These are phyloP conservation scores for Xanthoconium stramineum DNA, from an alignment of 768 basidiomycete species.

Conservation along the genomic window DNA sequence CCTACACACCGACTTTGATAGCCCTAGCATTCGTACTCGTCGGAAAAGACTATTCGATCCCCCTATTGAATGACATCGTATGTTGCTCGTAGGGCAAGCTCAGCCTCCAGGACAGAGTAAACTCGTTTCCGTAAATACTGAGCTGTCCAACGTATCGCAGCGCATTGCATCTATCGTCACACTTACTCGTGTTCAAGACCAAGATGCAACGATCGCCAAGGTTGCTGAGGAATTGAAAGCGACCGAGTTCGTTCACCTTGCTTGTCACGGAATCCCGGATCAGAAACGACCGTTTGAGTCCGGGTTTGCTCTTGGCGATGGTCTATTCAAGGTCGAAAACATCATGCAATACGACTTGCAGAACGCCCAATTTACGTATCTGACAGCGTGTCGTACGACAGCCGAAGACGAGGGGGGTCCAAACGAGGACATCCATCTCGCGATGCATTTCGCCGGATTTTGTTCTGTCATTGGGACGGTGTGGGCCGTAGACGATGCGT, in stretches of 20 bases:
- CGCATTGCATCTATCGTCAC: background rate
- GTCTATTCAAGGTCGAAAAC: background rate
- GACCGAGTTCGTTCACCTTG: conserved; percentile 9
- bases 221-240: background rate
- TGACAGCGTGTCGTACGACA: conserved; percentile 25
- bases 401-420: no score
- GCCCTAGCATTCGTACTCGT: background rate
- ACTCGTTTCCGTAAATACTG: background rate
- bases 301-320: conserved; percentile 6
- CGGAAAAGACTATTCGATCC: background rate
- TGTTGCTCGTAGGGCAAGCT: conserved; percentile 5
- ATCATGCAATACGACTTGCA: conserved; percentile 6
- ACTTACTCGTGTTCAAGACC: background rate
- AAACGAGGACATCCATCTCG: no score
- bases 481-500: no score
- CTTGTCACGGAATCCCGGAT: conserved; percentile 21
- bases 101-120: background rate
- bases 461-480: conserved; percentile 4
- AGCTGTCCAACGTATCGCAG: background rate
- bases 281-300: conserved; percentile 15
- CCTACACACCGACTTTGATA: conserved; percentile 5
- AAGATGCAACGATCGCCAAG: background rate
- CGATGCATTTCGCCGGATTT: conserved; percentile 3
- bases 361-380: conserved; percentile 9
- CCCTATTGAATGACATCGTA: background rate